Evolutionary conservation across 805 yeast species (phyloP).

Genomic region (Myxozyma udenii): DNA sequence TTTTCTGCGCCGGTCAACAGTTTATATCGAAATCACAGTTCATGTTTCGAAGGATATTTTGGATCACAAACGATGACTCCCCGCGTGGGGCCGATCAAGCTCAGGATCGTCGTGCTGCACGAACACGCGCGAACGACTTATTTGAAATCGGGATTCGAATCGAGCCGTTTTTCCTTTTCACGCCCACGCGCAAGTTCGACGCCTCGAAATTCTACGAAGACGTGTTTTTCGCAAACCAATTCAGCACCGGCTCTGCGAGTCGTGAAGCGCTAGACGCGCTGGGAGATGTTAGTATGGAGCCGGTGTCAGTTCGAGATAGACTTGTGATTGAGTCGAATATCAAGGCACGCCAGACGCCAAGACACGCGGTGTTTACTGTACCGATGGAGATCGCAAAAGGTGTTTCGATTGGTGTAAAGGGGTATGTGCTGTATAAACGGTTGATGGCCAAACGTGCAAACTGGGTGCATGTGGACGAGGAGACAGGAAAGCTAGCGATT

Average conservation of each 20-base stretch:
- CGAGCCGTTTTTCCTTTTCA: constrained; percentile 59
- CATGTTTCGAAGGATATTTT: constrained; percentile 57
- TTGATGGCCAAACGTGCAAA: constrained; percentile 52
- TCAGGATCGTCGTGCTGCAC: constrained; percentile 46
- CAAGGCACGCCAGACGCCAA: constrained; percentile 56
- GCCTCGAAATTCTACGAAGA: constrained; percentile 52
- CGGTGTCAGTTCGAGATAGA: constrained; percentile 24
- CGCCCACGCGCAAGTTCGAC: constrained; percentile 42
- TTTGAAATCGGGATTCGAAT: constrained; percentile 53
- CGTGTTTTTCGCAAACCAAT: constrained; percentile 19
- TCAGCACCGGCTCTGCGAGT: not conserved
- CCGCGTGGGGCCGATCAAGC: constrained; percentile 51
- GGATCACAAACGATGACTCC: constrained; percentile 71
- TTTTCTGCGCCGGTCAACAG: constrained; percentile 55
- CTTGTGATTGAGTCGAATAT: constrained; percentile 43
- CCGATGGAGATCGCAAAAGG: constrained; percentile 49
- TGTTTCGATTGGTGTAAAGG: constrained; percentile 64
- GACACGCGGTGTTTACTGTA: constrained; percentile 55
- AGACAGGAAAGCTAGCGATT: constrained; percentile 49
- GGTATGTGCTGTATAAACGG: constrained; percentile 60
- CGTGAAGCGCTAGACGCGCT: not conserved
- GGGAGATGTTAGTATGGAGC: constrained; percentile 24
- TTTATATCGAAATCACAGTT: constrained; percentile 46
- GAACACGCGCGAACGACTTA: constrained; percentile 59
- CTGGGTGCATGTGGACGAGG: constrained; percentile 54